These are phyloP conservation scores for Litsea cubeba DNA, from an alignment of 164 flowering plant species.

Conservation along the genomic window DNA sequence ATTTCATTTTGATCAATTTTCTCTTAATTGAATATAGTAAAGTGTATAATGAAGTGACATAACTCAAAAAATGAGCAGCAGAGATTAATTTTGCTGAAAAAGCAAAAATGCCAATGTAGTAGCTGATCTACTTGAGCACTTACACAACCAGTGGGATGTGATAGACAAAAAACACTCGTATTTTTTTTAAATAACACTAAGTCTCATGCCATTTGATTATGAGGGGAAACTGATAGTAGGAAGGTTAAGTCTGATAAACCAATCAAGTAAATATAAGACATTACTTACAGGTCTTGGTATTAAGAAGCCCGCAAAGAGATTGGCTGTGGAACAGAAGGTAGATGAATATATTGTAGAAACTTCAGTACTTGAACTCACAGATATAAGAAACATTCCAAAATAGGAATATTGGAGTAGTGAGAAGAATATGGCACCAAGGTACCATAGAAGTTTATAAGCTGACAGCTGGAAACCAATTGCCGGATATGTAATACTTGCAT, in stretches of 20 bases:
- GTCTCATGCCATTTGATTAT: no score
- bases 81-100: no score
- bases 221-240: no score
- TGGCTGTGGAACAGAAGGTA: conserved; percentile 23
- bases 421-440: conserved; percentile 34
- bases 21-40: no score
- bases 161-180: no score
- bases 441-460: conserved; percentile 40
- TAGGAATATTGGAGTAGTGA: conserved; percentile 35
- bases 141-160: no score
- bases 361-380: conserved; percentile 35
- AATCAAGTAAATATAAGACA: background rate
- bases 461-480: conserved; percentile 34
- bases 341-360: conserved; percentile 29
- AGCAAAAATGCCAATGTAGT: no score
- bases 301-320: conserved; percentile 44
- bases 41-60: no score
- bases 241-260: background rate
- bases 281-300: conserved; percentile 46
- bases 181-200: no score
- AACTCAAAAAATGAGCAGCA: no score
- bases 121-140: no score
- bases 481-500: conserved; percentile 33
- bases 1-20: no score
- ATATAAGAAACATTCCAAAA: conserved; percentile 42